Base-by-base conservation (phyloP, 306 rosid species). In the Ziziphus jujuba region DNA sequence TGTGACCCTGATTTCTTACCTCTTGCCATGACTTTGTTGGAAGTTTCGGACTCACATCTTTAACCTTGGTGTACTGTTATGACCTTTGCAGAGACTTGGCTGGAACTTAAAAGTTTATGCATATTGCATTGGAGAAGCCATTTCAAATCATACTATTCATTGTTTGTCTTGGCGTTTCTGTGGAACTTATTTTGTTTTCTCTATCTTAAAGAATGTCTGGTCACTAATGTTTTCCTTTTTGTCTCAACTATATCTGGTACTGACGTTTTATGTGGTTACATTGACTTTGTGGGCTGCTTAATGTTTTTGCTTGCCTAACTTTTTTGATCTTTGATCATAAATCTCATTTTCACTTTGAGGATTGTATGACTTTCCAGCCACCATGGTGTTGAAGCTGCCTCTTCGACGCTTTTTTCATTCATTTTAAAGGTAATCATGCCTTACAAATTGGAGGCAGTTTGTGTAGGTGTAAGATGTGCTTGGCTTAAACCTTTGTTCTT, bases 11-110 rank as follows among this genome's bases (percentile, higher is more conserved):
- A 90, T 90, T 90, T 88, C 96, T 84, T 90, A 77, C 97, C 92
- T 86, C 85, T 90, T 95, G 95, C 96, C 96, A 90, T 90, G 97
- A 90, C 86, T 95, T 95, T 88, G 91, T 95, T 95, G 87, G 95
- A 90, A 95, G 96, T 95, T 89, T 95, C 92, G 93, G 99, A 90
- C 95, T 93, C 97, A 90, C 98, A 63, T 82, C 91, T 85, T 90
- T 93, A 93, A 93, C 95, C 95, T 93, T 90, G 97, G 87, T 93
- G 97, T 90, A 80, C 80, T 90, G 91, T 95, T 89, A 70, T 93
- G 91, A 87, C 85, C 82, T 90, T 90, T 90, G 99, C 97, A 95
- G 99, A 88, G 90, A 87, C 84, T 75, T 59, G 77, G 80, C 77
- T 71, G 60, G 83, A 85, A 77, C 78, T 80, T 80, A 78, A 13